Evolutionary conservation across 106 monocot genomes (phyloP).

Genomic region (Chionographis japonica): DNA sequence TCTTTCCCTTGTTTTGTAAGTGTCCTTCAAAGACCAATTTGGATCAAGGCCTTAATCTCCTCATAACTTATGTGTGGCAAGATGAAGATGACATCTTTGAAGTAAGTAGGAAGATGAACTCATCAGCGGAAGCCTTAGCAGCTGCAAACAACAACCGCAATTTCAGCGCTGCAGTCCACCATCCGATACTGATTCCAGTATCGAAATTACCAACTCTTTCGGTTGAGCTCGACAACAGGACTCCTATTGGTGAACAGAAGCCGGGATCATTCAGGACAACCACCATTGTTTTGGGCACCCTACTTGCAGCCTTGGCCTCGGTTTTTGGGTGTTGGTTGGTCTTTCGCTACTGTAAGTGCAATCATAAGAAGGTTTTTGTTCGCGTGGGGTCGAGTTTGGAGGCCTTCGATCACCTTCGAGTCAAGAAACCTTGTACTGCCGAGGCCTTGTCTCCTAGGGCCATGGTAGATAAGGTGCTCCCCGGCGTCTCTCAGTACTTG

Average conservation of each 20-base stretch:
- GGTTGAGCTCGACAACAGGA: neutral
- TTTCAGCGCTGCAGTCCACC: constrained; percentile 12
- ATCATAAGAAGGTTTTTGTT: neutral
- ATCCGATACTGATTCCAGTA: constrained; percentile 31
- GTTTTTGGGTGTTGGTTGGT: constrained; percentile 7
- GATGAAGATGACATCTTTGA: constrained; percentile 13
- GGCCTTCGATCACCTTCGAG: constrained; percentile 2
- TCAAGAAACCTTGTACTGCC: neutral
- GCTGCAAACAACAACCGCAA: constrained; percentile 21
- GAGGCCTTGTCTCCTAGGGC: neutral
- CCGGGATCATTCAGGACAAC: neutral
- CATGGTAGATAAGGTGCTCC: constrained; percentile 19
- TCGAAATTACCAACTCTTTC: constrained; percentile 15
- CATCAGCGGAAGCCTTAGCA: constrained; percentile 9
- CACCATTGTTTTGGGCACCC: neutral
- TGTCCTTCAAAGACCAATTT: constrained; percentile 24
- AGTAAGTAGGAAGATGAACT: constrained; percentile 27
- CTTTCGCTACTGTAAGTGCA: neutral
- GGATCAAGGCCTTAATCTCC: constrained; percentile 16
- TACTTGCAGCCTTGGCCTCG: constrained; percentile 10
- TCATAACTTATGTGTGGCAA: constrained; percentile 40
- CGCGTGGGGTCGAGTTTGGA: constrained; percentile 1
- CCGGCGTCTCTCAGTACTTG: constrained; percentile 29
- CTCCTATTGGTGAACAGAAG: neutral
- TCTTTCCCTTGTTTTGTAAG: constrained; percentile 31